Evolutionary conservation across 441 rosid species (phyloP), one percentile per base, ranked within the genome.

Genomic region (Melastoma candidum): DNA sequence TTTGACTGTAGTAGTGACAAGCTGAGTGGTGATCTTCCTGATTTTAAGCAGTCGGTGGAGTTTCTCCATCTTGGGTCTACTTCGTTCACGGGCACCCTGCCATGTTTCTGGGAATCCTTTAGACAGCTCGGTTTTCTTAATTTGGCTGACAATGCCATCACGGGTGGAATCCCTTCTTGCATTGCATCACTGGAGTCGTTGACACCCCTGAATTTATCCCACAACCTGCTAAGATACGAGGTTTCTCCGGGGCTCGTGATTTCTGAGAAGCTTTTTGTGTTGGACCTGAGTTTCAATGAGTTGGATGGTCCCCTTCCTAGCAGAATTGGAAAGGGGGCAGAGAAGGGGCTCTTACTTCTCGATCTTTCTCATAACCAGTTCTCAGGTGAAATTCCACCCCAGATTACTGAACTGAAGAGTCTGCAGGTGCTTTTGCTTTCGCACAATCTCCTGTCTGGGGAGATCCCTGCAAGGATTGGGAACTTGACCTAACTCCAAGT

Each of bases 101-200:
- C 92, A 60, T 90, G 97, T 67, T 81, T 84, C 51, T 68, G 83
- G 49, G 80, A 82, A 7, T 73, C 79, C 49, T 76, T 78, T 47
- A 72, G 50, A 25, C 77, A 87, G 48, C 82, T 87, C 2, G 66
- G 26, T 55, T 63, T 78, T 44, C 53, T 90, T 63, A 78, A 78
- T 68, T 74, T 87, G 26, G 90, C 82, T 49, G 66, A 72, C 43
- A 87, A 90, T 68, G 73, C 82, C 63, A 59, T 90, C 26, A 60
- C 77, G 48, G 96, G 96, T 51, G 97, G 97, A 3, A 76, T 90
- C 44, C 96, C 97, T 64, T 83, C 96, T 4, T 87, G 97, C 71
- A 73, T 90, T 41, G 79, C 85, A 54, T 78, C 90, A 3, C 65
- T 84, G 7, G 25, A 68, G 61, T 71, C 71, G 32, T 52, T 90